These are phyloP conservation scores for Dactylonectria macrodidyma DNA, from an alignment of 2,329 filamentous ascomycete species.

Conservation along the genomic window DNA sequence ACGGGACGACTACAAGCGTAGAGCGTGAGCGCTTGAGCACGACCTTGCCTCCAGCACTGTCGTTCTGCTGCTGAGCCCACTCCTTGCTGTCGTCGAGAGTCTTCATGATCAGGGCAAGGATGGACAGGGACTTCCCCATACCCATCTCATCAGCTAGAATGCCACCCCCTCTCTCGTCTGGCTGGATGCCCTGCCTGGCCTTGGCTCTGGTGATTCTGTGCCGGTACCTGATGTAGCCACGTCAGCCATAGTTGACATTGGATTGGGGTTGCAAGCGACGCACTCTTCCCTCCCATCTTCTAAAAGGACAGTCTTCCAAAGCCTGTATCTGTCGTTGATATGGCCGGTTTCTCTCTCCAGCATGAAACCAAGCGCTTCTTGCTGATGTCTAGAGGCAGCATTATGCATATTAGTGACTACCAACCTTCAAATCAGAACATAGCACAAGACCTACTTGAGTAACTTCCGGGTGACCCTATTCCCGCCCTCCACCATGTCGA, in stretches of 20 bases:
- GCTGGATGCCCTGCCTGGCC: conserved; percentile 43
- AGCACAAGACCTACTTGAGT: conserved; percentile 38
- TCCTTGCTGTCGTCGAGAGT: conserved; percentile 54
- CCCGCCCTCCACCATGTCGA: no score
- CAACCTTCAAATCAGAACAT: neutral
- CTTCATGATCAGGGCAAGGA: conserved; percentile 63
- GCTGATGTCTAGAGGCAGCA: conserved; percentile 55
- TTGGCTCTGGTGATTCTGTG: conserved; percentile 57
- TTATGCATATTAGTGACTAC: neutral
- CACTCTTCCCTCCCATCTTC: conserved; percentile 47
- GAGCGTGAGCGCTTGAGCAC: conserved; percentile 47
- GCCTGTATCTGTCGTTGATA: conserved; percentile 47
- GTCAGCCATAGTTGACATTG: neutral
- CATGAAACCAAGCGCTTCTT: conserved; percentile 57
- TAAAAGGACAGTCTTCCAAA: conserved; percentile 50
- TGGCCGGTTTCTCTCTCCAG: conserved; percentile 55
- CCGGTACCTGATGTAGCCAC: conserved; percentile 46
- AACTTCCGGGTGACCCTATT: conserved; percentile 19
- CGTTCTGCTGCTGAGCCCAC: conserved; percentile 52
- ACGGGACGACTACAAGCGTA: conserved; percentile 62
- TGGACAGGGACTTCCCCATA: conserved; percentile 70
- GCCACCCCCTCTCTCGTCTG: conserved; percentile 57
- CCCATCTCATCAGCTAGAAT: conserved; percentile 76
- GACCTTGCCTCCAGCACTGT: neutral
- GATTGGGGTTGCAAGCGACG: neutral